These are phyloP conservation scores for Fusarium anthophilum DNA, from an alignment of 2,329 filamentous ascomycete species.

Conservation along the genomic window DNA sequence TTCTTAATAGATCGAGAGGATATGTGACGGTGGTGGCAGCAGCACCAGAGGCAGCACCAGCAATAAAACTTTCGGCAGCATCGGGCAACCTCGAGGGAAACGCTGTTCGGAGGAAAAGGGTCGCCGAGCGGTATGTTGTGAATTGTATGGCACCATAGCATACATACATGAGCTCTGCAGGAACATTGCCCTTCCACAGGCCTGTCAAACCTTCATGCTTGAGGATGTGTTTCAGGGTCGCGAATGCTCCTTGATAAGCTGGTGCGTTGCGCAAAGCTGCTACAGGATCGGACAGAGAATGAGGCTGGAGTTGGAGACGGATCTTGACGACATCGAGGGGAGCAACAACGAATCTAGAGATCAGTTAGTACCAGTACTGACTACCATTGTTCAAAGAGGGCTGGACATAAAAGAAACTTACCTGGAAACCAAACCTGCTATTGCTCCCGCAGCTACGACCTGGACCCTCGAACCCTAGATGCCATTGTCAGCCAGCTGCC, in stretches of 20 bases:
- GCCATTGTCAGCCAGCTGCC: conserved; percentile 11
- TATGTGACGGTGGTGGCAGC: conserved; percentile 86
- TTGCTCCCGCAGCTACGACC: conserved; percentile 65
- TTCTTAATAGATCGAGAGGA: conserved; percentile 90
- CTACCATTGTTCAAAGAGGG: background rate
- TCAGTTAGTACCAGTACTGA: conserved; percentile 20
- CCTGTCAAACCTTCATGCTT: conserved; percentile 83
- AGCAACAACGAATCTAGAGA: conserved; percentile 83
- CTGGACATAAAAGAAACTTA: conserved; percentile 49
- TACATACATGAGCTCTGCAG: conserved; percentile 93
- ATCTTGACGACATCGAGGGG: conserved; percentile 99
- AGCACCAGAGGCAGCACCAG: conserved; percentile 84
- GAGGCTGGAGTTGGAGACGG: conserved; percentile 90
- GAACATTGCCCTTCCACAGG: conserved; percentile 98
- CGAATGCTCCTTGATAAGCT: conserved; percentile 78
- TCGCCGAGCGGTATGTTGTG: conserved; percentile 81
- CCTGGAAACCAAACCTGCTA: conserved; percentile 89
- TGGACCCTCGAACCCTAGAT: conserved; percentile 64
- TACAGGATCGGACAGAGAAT: conserved; percentile 80
- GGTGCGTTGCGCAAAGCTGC: conserved; percentile 62
- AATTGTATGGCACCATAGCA: conserved; percentile 92
- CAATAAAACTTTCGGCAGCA: conserved; percentile 80
- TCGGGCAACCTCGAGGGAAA: conserved; percentile 63
- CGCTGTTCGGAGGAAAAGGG: conserved; percentile 70
- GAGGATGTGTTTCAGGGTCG: conserved; percentile 80